Evolutionary conservation across 192 early-diverging fungal genomes (phyloP), one percentile per base, ranked within the genome.

Genomic region (Umbelopsis sp.): DNA sequence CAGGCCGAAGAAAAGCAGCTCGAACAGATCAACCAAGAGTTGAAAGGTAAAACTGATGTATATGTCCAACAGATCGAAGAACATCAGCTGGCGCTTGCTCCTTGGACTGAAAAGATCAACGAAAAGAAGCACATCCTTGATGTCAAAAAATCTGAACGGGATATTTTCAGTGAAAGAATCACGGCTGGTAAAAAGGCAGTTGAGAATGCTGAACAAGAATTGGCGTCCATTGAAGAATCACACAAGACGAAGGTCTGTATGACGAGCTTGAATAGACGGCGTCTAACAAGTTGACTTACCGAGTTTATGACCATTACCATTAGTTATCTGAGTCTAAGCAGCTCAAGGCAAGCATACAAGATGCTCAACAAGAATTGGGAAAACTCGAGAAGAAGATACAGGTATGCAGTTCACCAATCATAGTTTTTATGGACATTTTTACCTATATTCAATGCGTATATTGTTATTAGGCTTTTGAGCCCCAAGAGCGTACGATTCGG

Each of bases 11-110:
- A 95, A 49, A 78, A 75, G 12, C 78, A 79, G 54, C 79, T 99
- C 49, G 93, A 95, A 54, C 83, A 89, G 31, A 95, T 99, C 66
- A 84, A 85, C 41, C 85, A 91, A 73, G 84, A 90, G 45, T 81
- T 98, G 56, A 87, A 89, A 82, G 93, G 91, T 44, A 98, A 98
- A 77, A 97, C 98, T 0, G 89, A 94, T 38, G 84, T 67, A n/a
- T 91, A 92, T 72, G 88, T 94, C 47, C 76, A 82, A 29, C 78
- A 94, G 49, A 96, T 99, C 22, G 94, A 94, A 73, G 82, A 91
- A 56, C 87, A 94, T 71, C 94, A 99, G 77, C 86, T 86, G 26
- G 88, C 94, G 69, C 80, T 98, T 21, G 90, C 88, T 6, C 98
- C 97, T 1, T 96, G 93, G 93, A 84, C 83, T 47, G 94, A 96